Percentiles rank a stretch among this genome's conserved stretches.
phyloP scores from a whole-genome alignment of 257 asterid genomes.

The Solanum virginianum region DNA sequence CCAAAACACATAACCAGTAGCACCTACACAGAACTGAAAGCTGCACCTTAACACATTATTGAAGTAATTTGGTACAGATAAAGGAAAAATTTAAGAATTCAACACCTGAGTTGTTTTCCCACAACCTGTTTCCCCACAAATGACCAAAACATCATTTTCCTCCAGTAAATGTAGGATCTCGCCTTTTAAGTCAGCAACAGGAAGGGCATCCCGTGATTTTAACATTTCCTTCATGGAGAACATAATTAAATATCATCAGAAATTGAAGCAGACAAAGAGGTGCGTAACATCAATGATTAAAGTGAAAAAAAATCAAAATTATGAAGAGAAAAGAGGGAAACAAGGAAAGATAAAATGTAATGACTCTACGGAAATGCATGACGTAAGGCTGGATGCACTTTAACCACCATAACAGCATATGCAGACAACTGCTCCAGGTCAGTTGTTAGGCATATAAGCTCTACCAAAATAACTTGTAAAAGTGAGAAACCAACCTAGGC shows the following conservation, averaged over 20 bases:
- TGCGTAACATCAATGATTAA: background rate
- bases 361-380: background rate
- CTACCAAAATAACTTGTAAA: background rate
- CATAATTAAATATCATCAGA: conserved; percentile 6
- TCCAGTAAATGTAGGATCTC: conserved; percentile 56
- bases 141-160: conserved; percentile 67
- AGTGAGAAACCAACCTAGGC: background rate
- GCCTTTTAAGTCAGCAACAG: conserved; percentile 70
- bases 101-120: conserved; percentile 98
- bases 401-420: background rate
- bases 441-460: background rate
- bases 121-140: conserved; percentile 98
- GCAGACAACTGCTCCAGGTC: background rate
- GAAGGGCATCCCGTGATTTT: conserved; percentile 68
- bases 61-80: background rate
- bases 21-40: background rate
- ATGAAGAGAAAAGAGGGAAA: background rate
- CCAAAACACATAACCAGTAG: background rate
- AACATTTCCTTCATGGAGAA: conserved; percentile 58
- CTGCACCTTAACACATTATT: background rate
- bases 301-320: background rate
- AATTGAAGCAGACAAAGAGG: background rate
- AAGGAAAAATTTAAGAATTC: conserved; percentile 1
- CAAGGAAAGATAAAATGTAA: background rate
- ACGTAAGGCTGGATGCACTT: background rate